phyloP scores from a whole-genome alignment of 192 early-diverging fungal species.

The Backusella westeae region DNA sequence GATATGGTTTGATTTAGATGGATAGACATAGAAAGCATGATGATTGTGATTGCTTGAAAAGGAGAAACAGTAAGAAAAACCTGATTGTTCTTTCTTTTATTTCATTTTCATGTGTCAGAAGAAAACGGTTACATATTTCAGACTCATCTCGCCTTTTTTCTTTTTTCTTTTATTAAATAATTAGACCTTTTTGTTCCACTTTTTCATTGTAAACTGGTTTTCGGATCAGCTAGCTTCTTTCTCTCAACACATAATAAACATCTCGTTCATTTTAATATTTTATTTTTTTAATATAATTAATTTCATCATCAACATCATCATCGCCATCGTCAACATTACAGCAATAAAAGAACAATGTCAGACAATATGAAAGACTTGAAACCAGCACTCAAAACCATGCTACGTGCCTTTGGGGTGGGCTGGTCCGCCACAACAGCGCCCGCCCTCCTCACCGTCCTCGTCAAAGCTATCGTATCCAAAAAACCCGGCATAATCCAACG shows the following conservation, averaged over 20 bases:
- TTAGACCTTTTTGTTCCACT: neutral
- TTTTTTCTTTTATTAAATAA: neutral
- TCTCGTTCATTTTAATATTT: neutral
- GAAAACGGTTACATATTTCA: neutral
- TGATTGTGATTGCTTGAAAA: no score
- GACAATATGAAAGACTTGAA: neutral
- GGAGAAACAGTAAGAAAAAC: no score
- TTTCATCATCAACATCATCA: neutral
- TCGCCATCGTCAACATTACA: neutral
- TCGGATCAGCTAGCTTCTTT: neutral
- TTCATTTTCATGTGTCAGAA: neutral
- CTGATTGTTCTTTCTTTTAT: neutral
- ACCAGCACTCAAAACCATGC: slow-evolving; percentile 10
- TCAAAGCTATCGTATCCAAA: slow-evolving; percentile 5
- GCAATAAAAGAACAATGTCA: neutral
- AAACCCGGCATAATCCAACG: neutral
- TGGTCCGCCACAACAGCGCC: slow-evolving; percentile 28
- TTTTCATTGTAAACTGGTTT: neutral
- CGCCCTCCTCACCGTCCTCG: slow-evolving; percentile 11
- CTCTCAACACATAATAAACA: neutral
- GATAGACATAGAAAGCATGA: no score
- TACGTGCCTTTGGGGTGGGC: slow-evolving; percentile 34
- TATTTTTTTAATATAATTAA: neutral
- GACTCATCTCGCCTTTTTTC: neutral
- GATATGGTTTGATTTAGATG: neutral